Percentiles rank a stretch among this genome's conserved stretches.
Evolutionary conservation across 1,284 basidiomycete species (phyloP).

Genomic region (Papiliotrema nemorosa): DNA sequence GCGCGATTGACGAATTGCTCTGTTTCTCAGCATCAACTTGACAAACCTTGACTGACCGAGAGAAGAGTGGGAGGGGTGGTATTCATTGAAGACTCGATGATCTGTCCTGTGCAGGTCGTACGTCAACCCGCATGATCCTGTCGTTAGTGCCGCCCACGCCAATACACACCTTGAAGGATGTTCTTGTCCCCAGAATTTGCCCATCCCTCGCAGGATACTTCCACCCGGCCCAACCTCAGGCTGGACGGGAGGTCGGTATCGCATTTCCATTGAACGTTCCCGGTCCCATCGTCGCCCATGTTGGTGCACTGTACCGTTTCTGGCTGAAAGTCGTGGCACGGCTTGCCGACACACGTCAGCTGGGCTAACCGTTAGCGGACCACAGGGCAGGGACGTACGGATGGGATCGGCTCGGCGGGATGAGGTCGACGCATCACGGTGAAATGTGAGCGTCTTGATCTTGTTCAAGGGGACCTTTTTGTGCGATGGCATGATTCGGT

Average conservation of each 20-base stretch:
- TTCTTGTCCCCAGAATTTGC: constrained; percentile 69
- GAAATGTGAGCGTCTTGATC: constrained; percentile 75
- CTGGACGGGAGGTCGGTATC: constrained; percentile 80
- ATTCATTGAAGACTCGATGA: constrained; percentile 20
- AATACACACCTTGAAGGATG: constrained; percentile 69
- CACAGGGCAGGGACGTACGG: constrained; percentile 39
- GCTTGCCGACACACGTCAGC: constrained; percentile 71
- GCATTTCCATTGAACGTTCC: constrained; percentile 85
- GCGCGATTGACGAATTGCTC: constrained; percentile 60
- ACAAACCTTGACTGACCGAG: constrained; percentile 6
- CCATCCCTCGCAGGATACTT: constrained; percentile 88
- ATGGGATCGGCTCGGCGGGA: constrained; percentile 65
- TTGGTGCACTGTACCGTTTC: constrained; percentile 82
- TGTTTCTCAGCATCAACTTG: constrained; percentile 25
- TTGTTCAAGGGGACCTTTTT: constrained; percentile 58
- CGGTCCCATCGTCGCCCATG: constrained; percentile 65
- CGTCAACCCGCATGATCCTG: constrained; percentile 77
- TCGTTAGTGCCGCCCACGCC: not conserved
- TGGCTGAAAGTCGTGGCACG: constrained; percentile 71
- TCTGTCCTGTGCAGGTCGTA: constrained; percentile 60
- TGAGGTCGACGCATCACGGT: constrained; percentile 63
- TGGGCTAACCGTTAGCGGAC: constrained; percentile 51
- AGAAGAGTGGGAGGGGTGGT: constrained; percentile 8
- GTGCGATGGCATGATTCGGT: constrained; percentile 3
- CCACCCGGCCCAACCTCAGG: constrained; percentile 73